Evolutionary conservation across 1,284 basidiomycete genomes (phyloP).

Genomic region (Hemileia vastatrix): DNA sequence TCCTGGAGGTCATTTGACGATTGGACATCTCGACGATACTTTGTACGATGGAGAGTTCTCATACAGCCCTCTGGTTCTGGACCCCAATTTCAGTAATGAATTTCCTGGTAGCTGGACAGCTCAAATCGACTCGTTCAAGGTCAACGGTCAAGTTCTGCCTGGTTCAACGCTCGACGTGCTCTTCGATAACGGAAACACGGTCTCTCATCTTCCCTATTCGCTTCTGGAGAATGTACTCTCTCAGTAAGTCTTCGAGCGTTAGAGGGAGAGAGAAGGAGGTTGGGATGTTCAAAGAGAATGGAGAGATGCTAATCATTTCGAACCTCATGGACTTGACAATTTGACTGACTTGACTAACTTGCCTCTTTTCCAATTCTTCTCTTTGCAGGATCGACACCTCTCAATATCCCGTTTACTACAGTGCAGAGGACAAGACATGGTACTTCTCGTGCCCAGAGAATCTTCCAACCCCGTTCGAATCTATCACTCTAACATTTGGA

Average conservation of each 20-base stretch:
- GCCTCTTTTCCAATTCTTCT: too few species aligned
- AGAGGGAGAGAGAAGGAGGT: too few species aligned
- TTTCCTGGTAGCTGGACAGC: background rate
- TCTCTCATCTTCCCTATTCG: background rate
- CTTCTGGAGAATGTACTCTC: background rate
- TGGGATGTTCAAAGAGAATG: too few species aligned
- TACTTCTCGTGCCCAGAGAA: too few species aligned
- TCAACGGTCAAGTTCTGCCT: background rate
- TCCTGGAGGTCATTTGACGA: background rate
- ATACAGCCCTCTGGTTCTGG: background rate
- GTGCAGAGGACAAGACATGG: too few species aligned
- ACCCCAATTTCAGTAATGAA: background rate
- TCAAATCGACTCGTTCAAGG: background rate
- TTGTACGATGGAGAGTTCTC: background rate
- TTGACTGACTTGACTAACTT: too few species aligned
- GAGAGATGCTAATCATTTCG: too few species aligned
- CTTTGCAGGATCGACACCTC: too few species aligned
- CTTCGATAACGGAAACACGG: background rate
- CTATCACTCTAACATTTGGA: too few species aligned
- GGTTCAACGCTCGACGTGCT: background rate
- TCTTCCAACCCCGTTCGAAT: too few species aligned
- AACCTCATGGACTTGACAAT: too few species aligned
- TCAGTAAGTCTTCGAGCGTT: background rate
- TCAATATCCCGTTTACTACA: too few species aligned
- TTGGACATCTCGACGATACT: background rate